These are phyloP conservation scores for Metschnikowia cubensis DNA, from an alignment of 805 yeast species.

Conservation along the genomic window DNA sequence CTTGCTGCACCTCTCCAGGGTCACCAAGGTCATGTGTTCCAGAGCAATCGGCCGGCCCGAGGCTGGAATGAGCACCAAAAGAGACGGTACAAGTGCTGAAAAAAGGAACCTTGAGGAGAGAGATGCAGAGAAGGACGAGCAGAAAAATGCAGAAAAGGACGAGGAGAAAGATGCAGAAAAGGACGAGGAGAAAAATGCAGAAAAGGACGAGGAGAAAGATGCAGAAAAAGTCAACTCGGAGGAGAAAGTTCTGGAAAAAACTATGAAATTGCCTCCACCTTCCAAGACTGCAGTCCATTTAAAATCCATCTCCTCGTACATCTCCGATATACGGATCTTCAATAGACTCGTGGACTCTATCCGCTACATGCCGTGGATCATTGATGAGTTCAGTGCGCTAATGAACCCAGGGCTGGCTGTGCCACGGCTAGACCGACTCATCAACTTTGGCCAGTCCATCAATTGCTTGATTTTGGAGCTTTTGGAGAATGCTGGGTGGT, in stretches of 20 bases:
- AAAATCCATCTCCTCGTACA: slow-evolving; percentile 32
- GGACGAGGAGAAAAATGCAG: neutral
- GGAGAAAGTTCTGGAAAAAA: neutral
- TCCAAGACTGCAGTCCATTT: slow-evolving; percentile 33
- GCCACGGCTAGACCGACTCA: slow-evolving; percentile 29
- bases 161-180: neutral
- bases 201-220: neutral
- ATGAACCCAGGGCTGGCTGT: slow-evolving; percentile 21
- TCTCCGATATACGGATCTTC: slow-evolving; percentile 41
- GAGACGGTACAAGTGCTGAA: too few species aligned
- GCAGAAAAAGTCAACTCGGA: neutral
- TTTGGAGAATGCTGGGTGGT: slow-evolving; percentile 43
- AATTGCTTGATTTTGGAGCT: slow-evolving; percentile 39
- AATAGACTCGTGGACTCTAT: slow-evolving; percentile 39
- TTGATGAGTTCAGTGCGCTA: slow-evolving; percentile 34
- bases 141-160: neutral
- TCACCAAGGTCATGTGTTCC: slow-evolving; percentile 7
- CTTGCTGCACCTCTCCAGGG: slow-evolving; percentile 19
- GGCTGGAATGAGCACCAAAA: neutral
- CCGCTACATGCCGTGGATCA: slow-evolving; percentile 43
- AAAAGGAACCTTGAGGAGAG: too few species aligned
- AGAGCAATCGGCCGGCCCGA: neutral
- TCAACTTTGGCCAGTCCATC: slow-evolving; percentile 37
- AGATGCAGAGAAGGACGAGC: neutral
- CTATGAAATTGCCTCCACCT: neutral